A percentile compares a stretch with the other conserved stretches of the same genome.
These are phyloP conservation scores for Coprinopsis marcescibilis DNA, from an alignment of 768 basidiomycete genomes.

Conservation along the genomic window DNA sequence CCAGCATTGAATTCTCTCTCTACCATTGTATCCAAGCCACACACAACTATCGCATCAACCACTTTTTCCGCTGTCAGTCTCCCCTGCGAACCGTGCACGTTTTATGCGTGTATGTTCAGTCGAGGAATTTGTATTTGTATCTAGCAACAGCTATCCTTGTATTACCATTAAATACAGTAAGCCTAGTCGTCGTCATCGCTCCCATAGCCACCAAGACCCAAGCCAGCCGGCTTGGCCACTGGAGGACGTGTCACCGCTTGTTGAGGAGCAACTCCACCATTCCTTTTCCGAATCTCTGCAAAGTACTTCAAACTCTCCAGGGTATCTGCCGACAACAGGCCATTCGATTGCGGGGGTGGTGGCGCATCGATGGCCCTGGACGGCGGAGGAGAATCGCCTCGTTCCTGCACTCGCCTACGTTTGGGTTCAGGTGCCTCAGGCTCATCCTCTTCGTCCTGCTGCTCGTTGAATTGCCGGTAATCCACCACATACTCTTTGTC, in stretches of 20 bases:
- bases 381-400: constrained; percentile 22
- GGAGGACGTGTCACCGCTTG: constrained; percentile 24
- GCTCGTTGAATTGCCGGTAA: no score
- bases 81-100: no score
- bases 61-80: no score
- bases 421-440: constrained; percentile 10
- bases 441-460: constrained; percentile 28
- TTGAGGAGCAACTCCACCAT: constrained; percentile 34
- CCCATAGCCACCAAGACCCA: constrained; percentile 72
- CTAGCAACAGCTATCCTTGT: no score
- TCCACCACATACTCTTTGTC: no score
- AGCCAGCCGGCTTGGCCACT: constrained; percentile 30
- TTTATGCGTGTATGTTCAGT: no score
- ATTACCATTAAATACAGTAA: no score
- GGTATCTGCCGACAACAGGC: constrained; percentile 78
- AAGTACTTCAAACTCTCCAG: constrained; percentile 89
- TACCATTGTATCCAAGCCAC: no score
- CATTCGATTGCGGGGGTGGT: constrained; percentile 34
- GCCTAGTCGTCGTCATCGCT: constrained; percentile 57
- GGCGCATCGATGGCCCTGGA: constrained; percentile 16
- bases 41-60: no score
- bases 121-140: no score
- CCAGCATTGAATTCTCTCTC: no score
- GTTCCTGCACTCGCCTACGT: constrained; percentile 27
- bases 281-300: constrained; percentile 75